These are phyloP conservation scores for Lachancea kluyveri DNA, from an alignment of 805 yeast species.

Conservation along the genomic window DNA sequence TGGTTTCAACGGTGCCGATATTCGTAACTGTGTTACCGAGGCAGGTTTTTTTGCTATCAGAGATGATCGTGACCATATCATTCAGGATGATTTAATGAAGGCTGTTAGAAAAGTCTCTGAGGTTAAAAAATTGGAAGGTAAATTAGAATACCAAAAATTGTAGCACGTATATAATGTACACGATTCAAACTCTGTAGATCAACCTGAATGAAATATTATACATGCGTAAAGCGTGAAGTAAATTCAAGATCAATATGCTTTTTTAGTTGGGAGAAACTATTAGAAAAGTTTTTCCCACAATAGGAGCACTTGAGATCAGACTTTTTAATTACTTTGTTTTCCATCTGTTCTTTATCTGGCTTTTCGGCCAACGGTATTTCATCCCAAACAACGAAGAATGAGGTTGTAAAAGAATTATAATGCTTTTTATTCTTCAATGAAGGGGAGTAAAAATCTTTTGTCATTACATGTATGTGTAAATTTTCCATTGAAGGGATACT, in stretches of 20 bases:
- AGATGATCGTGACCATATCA: slow-evolving; percentile 91
- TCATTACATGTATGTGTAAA: slow-evolving; percentile 67
- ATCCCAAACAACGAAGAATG: slow-evolving; percentile 54
- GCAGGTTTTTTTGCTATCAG: slow-evolving; percentile 98
- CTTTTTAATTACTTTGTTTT: slow-evolving; percentile 22
- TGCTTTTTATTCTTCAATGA: slow-evolving; percentile 56
- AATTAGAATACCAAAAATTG: slow-evolving; percentile 89
- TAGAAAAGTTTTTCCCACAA: slow-evolving; percentile 36
- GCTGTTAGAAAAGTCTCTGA: slow-evolving; percentile 98
- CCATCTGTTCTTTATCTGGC: slow-evolving; percentile 36
- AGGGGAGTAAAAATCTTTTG: slow-evolving; percentile 52
- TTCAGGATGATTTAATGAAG: slow-evolving; percentile 92
- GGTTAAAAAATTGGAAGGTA: slow-evolving; percentile 94
- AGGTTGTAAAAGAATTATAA: slow-evolving; percentile 63
- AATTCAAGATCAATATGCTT: slow-evolving; percentile 37
- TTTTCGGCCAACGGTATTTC: slow-evolving; percentile 36
- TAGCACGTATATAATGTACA: slow-evolving; percentile 26
- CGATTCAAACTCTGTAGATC: not conserved
- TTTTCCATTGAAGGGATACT: slow-evolving; percentile 63
- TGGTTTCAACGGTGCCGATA: slow-evolving; percentile 98
- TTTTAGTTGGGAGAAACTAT: slow-evolving; percentile 39
- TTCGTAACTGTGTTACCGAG: slow-evolving; percentile 94
- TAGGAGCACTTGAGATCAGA: slow-evolving; percentile 37
- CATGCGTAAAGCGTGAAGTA: slow-evolving; percentile 16
- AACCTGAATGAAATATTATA: too few species aligned